These are phyloP conservation scores for Linnemannia zychae DNA, from an alignment of 192 early-diverging fungal species.

Conservation along the genomic window DNA sequence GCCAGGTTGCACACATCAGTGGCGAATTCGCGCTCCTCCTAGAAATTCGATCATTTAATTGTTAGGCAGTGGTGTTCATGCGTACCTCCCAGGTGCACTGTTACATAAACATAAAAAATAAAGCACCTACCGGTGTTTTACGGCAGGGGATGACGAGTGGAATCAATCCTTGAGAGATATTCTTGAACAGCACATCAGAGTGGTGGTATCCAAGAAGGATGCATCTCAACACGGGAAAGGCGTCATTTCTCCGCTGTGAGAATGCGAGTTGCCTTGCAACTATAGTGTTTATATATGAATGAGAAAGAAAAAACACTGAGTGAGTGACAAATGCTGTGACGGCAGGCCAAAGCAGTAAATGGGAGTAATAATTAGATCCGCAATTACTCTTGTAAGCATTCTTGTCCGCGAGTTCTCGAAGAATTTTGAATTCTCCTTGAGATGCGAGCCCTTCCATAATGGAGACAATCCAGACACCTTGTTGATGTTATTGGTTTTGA, in stretches of 20 bases:
- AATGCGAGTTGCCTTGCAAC: slow-evolving; percentile 36
- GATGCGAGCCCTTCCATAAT: slow-evolving; percentile 53
- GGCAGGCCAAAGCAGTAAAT: too few species aligned
- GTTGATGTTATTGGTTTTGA: background rate
- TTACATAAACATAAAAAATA: background rate
- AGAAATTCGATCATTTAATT: background rate
- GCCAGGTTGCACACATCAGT: slow-evolving; percentile 34
- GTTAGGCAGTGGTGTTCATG: background rate
- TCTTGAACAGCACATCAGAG: slow-evolving; percentile 52
- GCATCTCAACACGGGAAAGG: slow-evolving; percentile 34
- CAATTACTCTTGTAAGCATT: slow-evolving; percentile 48
- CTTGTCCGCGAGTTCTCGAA: slow-evolving; percentile 39
- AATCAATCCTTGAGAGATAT: slow-evolving; percentile 33
- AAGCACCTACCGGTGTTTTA: slow-evolving; percentile 29
- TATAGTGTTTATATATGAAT: background rate
- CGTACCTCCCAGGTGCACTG: background rate
- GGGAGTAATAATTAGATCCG: background rate
- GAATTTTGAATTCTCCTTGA: slow-evolving; percentile 41
- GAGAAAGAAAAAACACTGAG: background rate
- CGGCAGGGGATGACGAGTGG: slow-evolving; percentile 33
- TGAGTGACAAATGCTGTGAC: slow-evolving; percentile 1
- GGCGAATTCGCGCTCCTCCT: slow-evolving; percentile 42
- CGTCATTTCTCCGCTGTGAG: slow-evolving; percentile 38
- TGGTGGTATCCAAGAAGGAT: slow-evolving; percentile 58
- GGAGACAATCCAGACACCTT: slow-evolving; percentile 46